Conservation (phyloP, 495 filamentous ascomycete genomes). For the Aspergillus mulundensis region DNA sequence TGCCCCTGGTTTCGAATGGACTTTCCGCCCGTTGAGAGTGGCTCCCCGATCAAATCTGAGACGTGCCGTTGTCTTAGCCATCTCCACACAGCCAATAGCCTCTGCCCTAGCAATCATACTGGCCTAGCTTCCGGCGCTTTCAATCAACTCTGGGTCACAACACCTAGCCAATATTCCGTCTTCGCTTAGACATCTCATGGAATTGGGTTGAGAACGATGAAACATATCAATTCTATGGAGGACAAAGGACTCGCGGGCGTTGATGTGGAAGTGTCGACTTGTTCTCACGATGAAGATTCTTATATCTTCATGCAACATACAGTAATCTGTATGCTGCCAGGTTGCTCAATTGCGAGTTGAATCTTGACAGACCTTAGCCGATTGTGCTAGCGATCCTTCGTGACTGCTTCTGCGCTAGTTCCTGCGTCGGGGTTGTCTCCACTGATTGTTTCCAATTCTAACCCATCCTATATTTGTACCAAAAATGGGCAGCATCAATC, state of each 20-base stretch:
- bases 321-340: too few relatives aligned
- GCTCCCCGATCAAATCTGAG: constrained; percentile 19
- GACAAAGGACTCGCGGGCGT: not conserved
- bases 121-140: constrained; percentile 6
- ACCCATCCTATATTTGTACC: constrained; percentile 10
- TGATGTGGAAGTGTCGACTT: not conserved
- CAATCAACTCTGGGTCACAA: constrained; percentile 16
- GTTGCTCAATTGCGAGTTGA: too few relatives aligned
- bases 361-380: too few relatives aligned
- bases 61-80: constrained; percentile 18
- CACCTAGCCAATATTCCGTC: constrained; percentile 17
- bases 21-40: constrained; percentile 4
- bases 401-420: constrained; percentile 17
- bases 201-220: constrained; percentile 3
- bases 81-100: constrained; percentile 11
- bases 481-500: constrained; percentile 14
- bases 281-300: too few relatives aligned
- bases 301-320: not conserved
- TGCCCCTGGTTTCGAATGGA: constrained; percentile 19
- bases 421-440: constrained; percentile 6
- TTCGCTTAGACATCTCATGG: constrained; percentile 1
- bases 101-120: not conserved
- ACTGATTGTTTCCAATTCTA: constrained; percentile 12
- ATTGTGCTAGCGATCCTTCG: constrained; percentile 11
- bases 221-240: not conserved